Percentiles rank a stretch among this genome's conserved stretches.
Evolutionary conservation across 805 yeast species (phyloP).

Genomic region (Candida broadrunensis): DNA sequence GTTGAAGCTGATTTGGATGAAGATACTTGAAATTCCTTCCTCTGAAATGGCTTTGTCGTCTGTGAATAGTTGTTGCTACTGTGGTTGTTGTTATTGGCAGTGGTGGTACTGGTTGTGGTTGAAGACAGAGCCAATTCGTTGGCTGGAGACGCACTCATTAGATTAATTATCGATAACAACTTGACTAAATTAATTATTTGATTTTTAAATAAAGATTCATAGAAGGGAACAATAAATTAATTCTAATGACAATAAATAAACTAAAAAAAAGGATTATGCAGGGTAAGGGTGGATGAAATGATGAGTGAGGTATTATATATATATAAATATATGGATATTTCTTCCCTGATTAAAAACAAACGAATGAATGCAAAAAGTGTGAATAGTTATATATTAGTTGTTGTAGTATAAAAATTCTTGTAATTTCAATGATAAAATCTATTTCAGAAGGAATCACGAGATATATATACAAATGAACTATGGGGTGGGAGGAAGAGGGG

Average conservation of each 20-base stretch:
- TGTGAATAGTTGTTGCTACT: constrained; percentile 1
- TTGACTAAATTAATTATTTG: constrained; percentile 11
- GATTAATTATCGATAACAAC: constrained; percentile 31
- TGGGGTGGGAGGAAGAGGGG: too few relatives aligned
- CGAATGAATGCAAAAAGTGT: too few relatives aligned
- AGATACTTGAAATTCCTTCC: constrained; percentile 2
- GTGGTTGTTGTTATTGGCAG: not conserved
- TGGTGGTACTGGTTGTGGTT: too few relatives aligned
- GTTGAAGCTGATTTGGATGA: not conserved
- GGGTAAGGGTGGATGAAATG: too few relatives aligned
- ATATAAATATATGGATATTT: too few relatives aligned
- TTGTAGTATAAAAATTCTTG: too few relatives aligned
- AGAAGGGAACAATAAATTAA: not conserved
- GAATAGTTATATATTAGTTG: too few relatives aligned
- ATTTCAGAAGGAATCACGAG: not conserved
- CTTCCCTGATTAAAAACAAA: too few relatives aligned
- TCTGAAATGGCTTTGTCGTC: constrained; percentile 6
- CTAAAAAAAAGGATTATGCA: too few relatives aligned
- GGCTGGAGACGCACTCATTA: constrained; percentile 30
- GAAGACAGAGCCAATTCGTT: constrained; percentile 18
- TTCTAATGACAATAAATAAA: not conserved
- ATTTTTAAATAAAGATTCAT: not conserved
- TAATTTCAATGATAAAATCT: too few relatives aligned
- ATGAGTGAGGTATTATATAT: too few relatives aligned
- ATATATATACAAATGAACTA: not conserved